Base-by-base conservation (phyloP, 2,329 filamentous ascomycete species). In the Ophiostoma ips region DNA sequence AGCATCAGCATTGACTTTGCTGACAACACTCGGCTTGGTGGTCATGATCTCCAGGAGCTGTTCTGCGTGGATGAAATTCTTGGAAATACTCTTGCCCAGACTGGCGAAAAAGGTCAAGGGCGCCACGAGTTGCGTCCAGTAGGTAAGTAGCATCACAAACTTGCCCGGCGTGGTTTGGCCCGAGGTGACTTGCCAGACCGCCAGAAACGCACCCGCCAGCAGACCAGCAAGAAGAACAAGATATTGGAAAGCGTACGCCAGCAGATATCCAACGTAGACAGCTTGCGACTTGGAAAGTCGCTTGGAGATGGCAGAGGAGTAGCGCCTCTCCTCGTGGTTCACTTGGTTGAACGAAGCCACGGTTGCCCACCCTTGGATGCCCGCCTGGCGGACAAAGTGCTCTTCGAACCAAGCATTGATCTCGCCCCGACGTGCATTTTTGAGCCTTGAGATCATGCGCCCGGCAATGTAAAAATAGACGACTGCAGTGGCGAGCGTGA, bases 121-220 rank as follows among this genome's bases (percentile, higher is more conserved):
- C 2, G 76, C 73, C 41, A 83, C 82, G 35, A 87, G 70, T 59
- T 87, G 83, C 16, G 75, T 74, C 81, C 85, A 85, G 62, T 87
- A 87, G 49, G 81, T 82, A 53, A 87, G 66, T 15, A 87, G 68
- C 64, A 81, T 77, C 50, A 84, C 78, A 57, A 87, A 86, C 55
- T 83, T 73, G 50, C 83, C 83, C 11, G 83, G 69, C 5, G 75
- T 76, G 5, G 76, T 73, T 48, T 73, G 64, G 1, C 72, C 73
- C n/a, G 70, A 71, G 2, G 73, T 79, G 49, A 87, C 80, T 55
- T 84, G 81, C 60, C 79, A 83, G 0, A 79, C 73, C 2, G 75
- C 75, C 37, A 79, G 57, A 57, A 77, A 76, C 2, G 75, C 70
- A 34, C 76, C 76, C 3, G 81, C 82, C 13, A 84, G 70, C 37